These are phyloP conservation scores for Aspergillus bridgeri DNA, from an alignment of 495 filamentous ascomycete species.

Conservation along the genomic window DNA sequence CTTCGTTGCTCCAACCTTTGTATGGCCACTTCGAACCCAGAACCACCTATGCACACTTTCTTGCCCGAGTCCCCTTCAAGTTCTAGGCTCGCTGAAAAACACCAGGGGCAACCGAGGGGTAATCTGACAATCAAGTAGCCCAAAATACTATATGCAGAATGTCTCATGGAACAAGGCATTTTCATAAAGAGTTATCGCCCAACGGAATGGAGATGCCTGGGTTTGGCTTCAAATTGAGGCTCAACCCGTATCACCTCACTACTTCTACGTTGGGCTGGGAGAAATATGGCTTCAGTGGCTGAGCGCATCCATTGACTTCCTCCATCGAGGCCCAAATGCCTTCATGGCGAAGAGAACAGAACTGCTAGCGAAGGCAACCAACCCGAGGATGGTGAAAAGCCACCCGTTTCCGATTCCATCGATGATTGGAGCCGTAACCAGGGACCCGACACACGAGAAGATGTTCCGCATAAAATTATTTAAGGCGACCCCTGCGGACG, in stretches of 20 bases:
- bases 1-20: neutral
- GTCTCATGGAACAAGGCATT: neutral
- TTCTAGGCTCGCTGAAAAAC: neutral
- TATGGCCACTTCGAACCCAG: neutral
- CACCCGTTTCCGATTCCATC: constrained; percentile 83
- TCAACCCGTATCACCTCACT: neutral
- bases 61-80: neutral
- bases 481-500: constrained; percentile 75
- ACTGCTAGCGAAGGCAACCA: constrained; percentile 54
- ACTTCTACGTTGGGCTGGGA: neutral
- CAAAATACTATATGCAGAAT: neutral
- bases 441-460: constrained; percentile 70
- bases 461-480: constrained; percentile 80
- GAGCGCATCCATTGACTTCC: constrained; percentile 60
- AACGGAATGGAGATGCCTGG: neutral
- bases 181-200: neutral
- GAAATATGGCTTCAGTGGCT: constrained; percentile 15
- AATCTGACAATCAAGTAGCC: neutral
- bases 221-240: neutral
- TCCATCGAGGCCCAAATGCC: constrained; percentile 63
- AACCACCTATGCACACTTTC: constrained; percentile 3
- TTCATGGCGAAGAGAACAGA: constrained; percentile 64
- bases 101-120: neutral
- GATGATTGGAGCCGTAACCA: constrained; percentile 75
- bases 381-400: constrained; percentile 76